Evolutionary conservation across 805 yeast species (phyloP).

Genomic region (Millerago galiae): DNA sequence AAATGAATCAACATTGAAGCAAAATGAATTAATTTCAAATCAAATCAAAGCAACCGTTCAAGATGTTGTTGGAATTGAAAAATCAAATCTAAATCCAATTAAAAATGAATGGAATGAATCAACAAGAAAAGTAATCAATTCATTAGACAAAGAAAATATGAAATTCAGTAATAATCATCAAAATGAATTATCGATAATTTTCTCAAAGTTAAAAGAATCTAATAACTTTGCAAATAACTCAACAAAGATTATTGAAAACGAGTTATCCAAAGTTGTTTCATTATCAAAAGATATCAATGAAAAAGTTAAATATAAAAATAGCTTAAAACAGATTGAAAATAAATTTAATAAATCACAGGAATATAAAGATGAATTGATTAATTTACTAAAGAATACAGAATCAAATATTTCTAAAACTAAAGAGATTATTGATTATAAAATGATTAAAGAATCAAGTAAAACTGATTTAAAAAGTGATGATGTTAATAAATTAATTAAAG

Average conservation of each 20-base stretch:
- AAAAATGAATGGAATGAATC: slow-evolving; percentile 17
- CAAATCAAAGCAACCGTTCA: slow-evolving; percentile 13
- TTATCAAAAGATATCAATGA: slow-evolving; percentile 5
- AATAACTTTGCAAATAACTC: slow-evolving; percentile 11
- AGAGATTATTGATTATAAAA: slow-evolving; percentile 3
- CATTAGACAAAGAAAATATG: slow-evolving; percentile 14
- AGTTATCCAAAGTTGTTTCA: slow-evolving; percentile 11
- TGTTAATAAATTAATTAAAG: slow-evolving; percentile 16
- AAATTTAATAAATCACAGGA: slow-evolving; percentile 1
- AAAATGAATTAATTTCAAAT: slow-evolving; percentile 12
- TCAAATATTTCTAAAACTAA: slow-evolving; percentile 1
- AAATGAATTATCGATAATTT: slow-evolving; percentile 6
- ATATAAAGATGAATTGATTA: not conserved
- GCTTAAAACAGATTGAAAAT: slow-evolving; percentile 5
- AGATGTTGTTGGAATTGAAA: slow-evolving; percentile 16
- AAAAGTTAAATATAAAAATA: not conserved
- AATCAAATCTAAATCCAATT: slow-evolving; percentile 9
- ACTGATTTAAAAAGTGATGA: slow-evolving; percentile 17
- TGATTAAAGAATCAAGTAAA: slow-evolving; percentile 9
- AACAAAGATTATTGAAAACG: slow-evolving; percentile 13
- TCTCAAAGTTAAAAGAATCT: slow-evolving; percentile 11
- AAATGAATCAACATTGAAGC: slow-evolving; percentile 14
- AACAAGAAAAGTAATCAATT: slow-evolving; percentile 17
- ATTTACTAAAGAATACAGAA: slow-evolving; percentile 2
- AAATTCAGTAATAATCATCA: slow-evolving; percentile 8